These are phyloP conservation scores for Fistulinella cinereoalba DNA, from an alignment of 1,284 basidiomycete genomes.

Conservation along the genomic window DNA sequence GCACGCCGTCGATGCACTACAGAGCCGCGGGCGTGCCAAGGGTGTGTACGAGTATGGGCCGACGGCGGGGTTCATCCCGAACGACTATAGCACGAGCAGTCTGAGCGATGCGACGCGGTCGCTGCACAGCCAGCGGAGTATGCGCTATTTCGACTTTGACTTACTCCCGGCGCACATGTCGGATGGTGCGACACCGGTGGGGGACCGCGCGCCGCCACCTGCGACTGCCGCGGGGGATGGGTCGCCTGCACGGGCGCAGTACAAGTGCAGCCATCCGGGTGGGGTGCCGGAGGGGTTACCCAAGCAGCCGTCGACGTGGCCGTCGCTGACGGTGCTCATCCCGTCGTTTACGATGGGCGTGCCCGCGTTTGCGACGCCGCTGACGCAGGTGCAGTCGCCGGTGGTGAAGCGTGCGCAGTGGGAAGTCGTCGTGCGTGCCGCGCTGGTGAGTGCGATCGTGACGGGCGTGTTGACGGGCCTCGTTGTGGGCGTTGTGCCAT, in stretches of 20 bases:
- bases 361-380: slow-evolving; percentile 64
- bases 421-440: slow-evolving; percentile 59
- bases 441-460: slow-evolving; percentile 30
- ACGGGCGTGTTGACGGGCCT: slow-evolving; percentile 16
- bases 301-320: neutral
- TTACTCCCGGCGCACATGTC: slow-evolving; percentile 16
- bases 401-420: slow-evolving; percentile 72
- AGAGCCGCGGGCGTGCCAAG: neutral
- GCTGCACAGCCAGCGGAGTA: slow-evolving; percentile 16
- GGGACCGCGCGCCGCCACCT: too few species aligned
- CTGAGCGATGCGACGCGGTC: slow-evolving; percentile 8
- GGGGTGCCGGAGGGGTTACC: neutral
- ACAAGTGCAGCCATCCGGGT: slow-evolving; percentile 33
- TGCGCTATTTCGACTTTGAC: slow-evolving; percentile 29
- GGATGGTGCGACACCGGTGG: too few species aligned
- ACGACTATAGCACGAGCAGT: slow-evolving; percentile 10
- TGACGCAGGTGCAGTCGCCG: slow-evolving; percentile 68
- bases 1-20: too few species aligned
- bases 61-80: slow-evolving; percentile 30
- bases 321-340: slow-evolving; percentile 37
- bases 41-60: slow-evolving; percentile 20
- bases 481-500: slow-evolving; percentile 21
- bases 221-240: too few species aligned
- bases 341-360: slow-evolving; percentile 50
- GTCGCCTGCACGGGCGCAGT: slow-evolving; percentile 30